These are phyloP conservation scores for Silene latifolia DNA, from an alignment of 148 eudicot genomes.

Conservation along the genomic window DNA sequence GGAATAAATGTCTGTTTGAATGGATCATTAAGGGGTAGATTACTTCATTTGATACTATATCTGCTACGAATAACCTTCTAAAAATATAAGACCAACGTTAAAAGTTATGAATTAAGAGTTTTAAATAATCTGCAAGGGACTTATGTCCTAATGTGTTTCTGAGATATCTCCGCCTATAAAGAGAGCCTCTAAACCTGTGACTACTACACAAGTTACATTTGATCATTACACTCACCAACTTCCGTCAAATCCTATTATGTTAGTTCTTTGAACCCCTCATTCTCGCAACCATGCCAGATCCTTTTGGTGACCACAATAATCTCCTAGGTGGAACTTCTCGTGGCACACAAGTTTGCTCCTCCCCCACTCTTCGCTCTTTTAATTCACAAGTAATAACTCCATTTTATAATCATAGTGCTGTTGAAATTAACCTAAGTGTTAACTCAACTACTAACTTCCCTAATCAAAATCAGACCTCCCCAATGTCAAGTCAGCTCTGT, in stretches of 20 bases:
- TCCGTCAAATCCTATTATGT: background rate
- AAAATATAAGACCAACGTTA: background rate
- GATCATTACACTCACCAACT: background rate
- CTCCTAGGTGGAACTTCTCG: background rate
- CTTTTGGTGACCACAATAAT: constrained; percentile 1
- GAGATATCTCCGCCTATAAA: constrained; percentile 14
- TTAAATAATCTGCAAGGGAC: background rate
- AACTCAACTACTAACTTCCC: background rate
- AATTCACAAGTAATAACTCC: background rate
- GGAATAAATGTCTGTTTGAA: constrained; percentile 10
- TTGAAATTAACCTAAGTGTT: constrained; percentile 1
- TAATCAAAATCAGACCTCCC: constrained; percentile 9
- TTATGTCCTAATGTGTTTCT: constrained; percentile 1
- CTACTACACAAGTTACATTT: background rate
- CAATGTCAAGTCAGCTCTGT: constrained; percentile 6
- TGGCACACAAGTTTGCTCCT: background rate
- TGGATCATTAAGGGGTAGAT: constrained; percentile 8
- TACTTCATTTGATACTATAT: background rate
- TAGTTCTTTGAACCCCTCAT: background rate
- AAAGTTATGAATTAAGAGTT: background rate
- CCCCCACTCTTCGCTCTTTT: background rate
- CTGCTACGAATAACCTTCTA: background rate
- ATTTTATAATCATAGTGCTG: background rate
- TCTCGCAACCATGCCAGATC: constrained; percentile 18
- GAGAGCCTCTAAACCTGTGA: background rate